A percentile compares a stretch with the other conserved stretches of the same genome.
Conservation (phyloP, 1,284 basidiomycete genomes). For the Anthracocystis walkeri region DNA sequence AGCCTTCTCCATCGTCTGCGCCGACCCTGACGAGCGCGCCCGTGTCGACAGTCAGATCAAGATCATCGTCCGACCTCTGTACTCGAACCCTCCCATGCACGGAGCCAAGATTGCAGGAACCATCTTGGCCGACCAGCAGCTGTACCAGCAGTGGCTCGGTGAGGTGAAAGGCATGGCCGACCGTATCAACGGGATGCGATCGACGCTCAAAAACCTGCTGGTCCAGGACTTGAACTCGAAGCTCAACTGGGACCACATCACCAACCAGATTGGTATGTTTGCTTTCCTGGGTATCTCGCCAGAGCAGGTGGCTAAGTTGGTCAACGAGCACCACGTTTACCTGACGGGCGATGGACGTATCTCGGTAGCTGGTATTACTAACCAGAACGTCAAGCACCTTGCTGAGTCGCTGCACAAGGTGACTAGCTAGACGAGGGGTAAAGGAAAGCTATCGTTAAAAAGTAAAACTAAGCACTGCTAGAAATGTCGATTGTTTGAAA, state of each 20-base stretch:
- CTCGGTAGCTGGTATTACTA: slow-evolving; percentile 69
- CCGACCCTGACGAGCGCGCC: slow-evolving; percentile 63
- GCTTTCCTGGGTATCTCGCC: slow-evolving; percentile 68
- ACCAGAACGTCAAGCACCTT: slow-evolving; percentile 67
- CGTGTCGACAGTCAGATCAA: slow-evolving; percentile 73
- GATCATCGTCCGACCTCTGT: slow-evolving; percentile 96
- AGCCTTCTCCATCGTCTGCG: slow-evolving; percentile 63
- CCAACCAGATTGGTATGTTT: slow-evolving; percentile 70
- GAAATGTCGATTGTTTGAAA: neutral
- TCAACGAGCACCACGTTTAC: slow-evolving; percentile 70
- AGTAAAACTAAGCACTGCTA: neutral
- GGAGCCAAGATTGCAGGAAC: slow-evolving; percentile 71
- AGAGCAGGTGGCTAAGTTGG: slow-evolving; percentile 68
- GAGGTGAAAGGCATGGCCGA: slow-evolving; percentile 70
- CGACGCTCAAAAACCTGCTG: slow-evolving; percentile 65
- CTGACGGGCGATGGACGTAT: slow-evolving; percentile 70
- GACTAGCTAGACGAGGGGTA: slow-evolving; percentile 29
- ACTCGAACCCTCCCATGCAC: slow-evolving; percentile 97
- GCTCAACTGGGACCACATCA: slow-evolving; percentile 70
- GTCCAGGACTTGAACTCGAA: slow-evolving; percentile 68
- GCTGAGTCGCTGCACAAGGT: slow-evolving; percentile 67
- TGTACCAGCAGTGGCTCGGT: slow-evolving; percentile 71
- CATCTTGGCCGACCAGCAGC: slow-evolving; percentile 70
- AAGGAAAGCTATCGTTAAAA: neutral
- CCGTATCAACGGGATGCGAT: slow-evolving; percentile 70